Conservation (phyloP, 2,329 filamentous ascomycete genomes). For the Microcyclospora tardicrescens region DNA sequence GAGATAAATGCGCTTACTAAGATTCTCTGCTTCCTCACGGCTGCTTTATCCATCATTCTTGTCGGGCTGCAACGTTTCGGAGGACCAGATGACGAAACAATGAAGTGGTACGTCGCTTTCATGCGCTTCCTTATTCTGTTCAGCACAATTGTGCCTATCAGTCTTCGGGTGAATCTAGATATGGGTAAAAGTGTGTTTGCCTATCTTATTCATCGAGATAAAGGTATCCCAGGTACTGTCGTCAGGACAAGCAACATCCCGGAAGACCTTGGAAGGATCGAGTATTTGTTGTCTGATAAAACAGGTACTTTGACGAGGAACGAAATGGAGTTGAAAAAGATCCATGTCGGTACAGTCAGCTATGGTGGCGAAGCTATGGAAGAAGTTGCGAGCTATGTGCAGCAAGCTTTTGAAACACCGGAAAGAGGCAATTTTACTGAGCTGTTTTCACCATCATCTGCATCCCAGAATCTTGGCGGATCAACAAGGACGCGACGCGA, state of each 20-base stretch:
- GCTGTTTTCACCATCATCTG: conserved; percentile 2
- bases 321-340: conserved; percentile 75
- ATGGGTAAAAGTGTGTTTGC: conserved; percentile 96
- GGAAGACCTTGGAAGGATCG: conserved; percentile 87
- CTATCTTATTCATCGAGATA: conserved; percentile 83
- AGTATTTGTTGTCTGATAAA: conserved; percentile 93
- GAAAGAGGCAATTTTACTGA: background rate
- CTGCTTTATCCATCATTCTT: conserved; percentile 73
- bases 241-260: conserved; percentile 96
- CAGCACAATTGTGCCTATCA: conserved; percentile 98
- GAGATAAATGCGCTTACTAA: conserved; percentile 97
- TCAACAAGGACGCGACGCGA: conserved; percentile 73
- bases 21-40: conserved; percentile 79
- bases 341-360: conserved; percentile 93
- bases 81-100: conserved; percentile 34
- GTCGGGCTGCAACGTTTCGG: conserved; percentile 78
- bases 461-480: background rate
- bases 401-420: conserved; percentile 53
- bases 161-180: conserved; percentile 87
- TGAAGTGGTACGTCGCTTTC: conserved; percentile 81
- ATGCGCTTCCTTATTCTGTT: conserved; percentile 97
- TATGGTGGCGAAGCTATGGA: conserved; percentile 99
- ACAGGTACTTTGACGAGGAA: conserved; percentile 97
- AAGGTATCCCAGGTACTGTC: conserved; percentile 79
- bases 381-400: conserved; percentile 76